These are phyloP conservation scores for Hemileccinum rubropunctum DNA, from an alignment of 768 basidiomycete genomes.

Conservation along the genomic window DNA sequence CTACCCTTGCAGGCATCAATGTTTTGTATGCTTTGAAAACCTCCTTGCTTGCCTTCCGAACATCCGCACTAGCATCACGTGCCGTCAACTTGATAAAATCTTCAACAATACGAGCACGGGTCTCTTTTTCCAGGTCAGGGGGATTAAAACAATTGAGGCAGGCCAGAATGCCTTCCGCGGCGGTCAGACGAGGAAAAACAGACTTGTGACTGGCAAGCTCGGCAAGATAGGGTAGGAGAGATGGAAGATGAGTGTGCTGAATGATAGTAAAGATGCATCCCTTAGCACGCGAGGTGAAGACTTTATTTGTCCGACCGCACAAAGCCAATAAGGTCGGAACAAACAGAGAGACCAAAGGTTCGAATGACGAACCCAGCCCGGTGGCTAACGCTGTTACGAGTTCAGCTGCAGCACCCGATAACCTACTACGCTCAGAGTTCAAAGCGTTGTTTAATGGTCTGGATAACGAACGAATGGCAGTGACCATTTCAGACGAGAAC, in stretches of 20 bases:
- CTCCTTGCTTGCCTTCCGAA: slow-evolving; percentile 65
- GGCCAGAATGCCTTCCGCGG: slow-evolving; percentile 62
- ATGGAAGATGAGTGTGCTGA: slow-evolving; percentile 63
- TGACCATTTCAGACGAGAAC: slow-evolving; percentile 48
- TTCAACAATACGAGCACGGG: slow-evolving; percentile 64
- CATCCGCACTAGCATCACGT: slow-evolving; percentile 72
- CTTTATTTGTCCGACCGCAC: slow-evolving; percentile 76
- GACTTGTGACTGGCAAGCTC: slow-evolving; percentile 67
- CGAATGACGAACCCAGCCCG: slow-evolving; percentile 60
- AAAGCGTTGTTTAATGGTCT: slow-evolving; percentile 57
- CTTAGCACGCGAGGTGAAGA: slow-evolving; percentile 65
- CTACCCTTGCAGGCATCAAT: slow-evolving; percentile 64
- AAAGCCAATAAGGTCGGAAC: slow-evolving; percentile 65
- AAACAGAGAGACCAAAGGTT: slow-evolving; percentile 62
- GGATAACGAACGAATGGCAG: slow-evolving; percentile 48
- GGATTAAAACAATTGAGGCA: slow-evolving; percentile 77
- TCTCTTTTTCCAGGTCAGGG: slow-evolving; percentile 72
- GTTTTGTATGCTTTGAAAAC: slow-evolving; percentile 76
- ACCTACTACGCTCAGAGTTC: slow-evolving; percentile 69
- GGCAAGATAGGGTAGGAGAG: slow-evolving; percentile 58
- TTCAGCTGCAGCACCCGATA: slow-evolving; percentile 67
- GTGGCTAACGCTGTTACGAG: slow-evolving; percentile 53
- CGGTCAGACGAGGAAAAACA: slow-evolving; percentile 54
- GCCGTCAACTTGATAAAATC: slow-evolving; percentile 62
- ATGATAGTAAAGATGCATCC: slow-evolving; percentile 59